Conservation (phyloP, 371 early-diverging fungal species). For the Thermomucor indicae-seudaticae region DNA sequence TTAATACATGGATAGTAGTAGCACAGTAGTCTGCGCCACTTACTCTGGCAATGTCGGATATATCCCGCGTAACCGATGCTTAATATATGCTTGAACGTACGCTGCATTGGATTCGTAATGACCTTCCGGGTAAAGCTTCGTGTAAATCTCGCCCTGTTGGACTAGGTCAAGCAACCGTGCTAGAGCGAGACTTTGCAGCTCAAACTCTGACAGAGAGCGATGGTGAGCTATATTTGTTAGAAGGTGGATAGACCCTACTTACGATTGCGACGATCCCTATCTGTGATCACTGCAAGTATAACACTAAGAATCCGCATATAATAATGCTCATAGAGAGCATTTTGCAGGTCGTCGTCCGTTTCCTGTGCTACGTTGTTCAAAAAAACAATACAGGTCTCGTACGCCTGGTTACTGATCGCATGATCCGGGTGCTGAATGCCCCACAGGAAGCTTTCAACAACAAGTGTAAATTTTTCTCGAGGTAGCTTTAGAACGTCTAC, state of each 20-base stretch:
- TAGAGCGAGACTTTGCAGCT: conserved; percentile 80
- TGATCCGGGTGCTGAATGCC: conserved; percentile 93
- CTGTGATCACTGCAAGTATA: conserved; percentile 86
- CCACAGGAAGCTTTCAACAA: conserved; percentile 90
- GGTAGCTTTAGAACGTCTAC: conserved; percentile 73
- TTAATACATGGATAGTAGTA: neutral
- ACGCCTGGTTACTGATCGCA: conserved; percentile 86
- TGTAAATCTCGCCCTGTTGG: conserved; percentile 77
- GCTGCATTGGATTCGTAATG: conserved; percentile 75
- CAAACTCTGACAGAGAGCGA: conserved; percentile 63
- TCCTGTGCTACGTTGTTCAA: conserved; percentile 60
- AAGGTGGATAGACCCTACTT: conserved; percentile 3
- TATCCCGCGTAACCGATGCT: conserved; percentile 66
- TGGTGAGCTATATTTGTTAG: neutral
- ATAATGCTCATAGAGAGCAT: conserved; percentile 83
- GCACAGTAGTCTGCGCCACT: conserved; percentile 5
- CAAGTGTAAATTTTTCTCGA: conserved; percentile 66
- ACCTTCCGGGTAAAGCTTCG: conserved; percentile 68
- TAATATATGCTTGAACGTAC: conserved; percentile 76
- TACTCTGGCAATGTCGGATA: conserved; percentile 86
- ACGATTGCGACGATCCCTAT: conserved; percentile 93
- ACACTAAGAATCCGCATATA: conserved; percentile 83
- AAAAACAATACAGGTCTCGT: conserved; percentile 74
- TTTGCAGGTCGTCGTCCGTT: conserved; percentile 67
- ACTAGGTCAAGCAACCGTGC: conserved; percentile 83